A percentile compares a stretch with the other conserved stretches of the same genome.
Evolutionary conservation across 108 stramenopile genomes (phyloP).

Genomic region (Fragilaria crotonensis): DNA sequence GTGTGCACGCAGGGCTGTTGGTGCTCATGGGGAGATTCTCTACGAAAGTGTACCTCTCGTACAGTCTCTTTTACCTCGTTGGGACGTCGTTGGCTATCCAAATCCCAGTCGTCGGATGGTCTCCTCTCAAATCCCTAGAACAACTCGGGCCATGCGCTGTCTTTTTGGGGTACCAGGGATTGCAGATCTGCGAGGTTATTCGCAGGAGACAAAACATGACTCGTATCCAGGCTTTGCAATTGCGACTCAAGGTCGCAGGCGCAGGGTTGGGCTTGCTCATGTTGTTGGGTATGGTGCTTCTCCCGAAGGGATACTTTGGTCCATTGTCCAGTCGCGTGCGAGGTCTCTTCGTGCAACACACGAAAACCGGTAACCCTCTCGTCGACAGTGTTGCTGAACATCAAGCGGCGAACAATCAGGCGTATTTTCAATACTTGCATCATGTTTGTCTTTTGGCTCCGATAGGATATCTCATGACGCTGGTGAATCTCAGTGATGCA

Average conservation of each 20-base stretch:
- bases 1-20: conserved; percentile 83
- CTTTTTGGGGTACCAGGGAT: conserved; percentile 66
- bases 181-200: conserved; percentile 63
- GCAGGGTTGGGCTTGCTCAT: conserved; percentile 33
- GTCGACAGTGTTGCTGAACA: conserved; percentile 95
- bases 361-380: conserved; percentile 89
- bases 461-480: conserved; percentile 83
- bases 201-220: conserved; percentile 35
- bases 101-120: conserved; percentile 87
- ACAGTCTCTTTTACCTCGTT: conserved; percentile 88
- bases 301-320: conserved; percentile 92
- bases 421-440: conserved; percentile 97
- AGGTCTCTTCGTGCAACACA: conserved; percentile 86
- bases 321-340: conserved; percentile 77
- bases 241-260: conserved; percentile 48
- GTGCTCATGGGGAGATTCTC: conserved; percentile 82
- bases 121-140: conserved; percentile 84
- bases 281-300: conserved; percentile 40
- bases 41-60: conserved; percentile 78
- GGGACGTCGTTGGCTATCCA: conserved; percentile 92
- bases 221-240: conserved; percentile 43
- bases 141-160: conserved; percentile 72
- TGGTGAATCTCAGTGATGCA: conserved; percentile 72
- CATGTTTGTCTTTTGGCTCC: conserved; percentile 89
- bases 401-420: conserved; percentile 89